Evolutionary conservation across 805 yeast species (phyloP).

Genomic region (Maudiozyma bulderi): DNA sequence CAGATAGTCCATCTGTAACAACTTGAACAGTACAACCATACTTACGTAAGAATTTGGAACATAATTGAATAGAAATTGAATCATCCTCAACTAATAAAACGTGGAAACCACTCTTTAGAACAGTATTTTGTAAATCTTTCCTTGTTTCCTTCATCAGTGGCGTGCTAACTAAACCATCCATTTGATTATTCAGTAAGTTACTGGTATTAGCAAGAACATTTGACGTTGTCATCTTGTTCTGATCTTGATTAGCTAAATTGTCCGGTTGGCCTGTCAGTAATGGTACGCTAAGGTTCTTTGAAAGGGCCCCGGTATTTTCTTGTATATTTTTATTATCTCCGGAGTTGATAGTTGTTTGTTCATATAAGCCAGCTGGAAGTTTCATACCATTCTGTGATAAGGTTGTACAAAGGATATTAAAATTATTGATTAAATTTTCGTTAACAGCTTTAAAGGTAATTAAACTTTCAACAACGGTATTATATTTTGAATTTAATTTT

Average conservation of each 20-base stretch:
- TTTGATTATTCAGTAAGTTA: constrained; percentile 3
- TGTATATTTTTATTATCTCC: neutral
- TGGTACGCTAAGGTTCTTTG: neutral
- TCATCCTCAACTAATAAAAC: constrained; percentile 76
- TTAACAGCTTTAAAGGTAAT: constrained; percentile 46
- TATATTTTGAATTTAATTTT: constrained; percentile 46
- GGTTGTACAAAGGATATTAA: constrained; percentile 41
- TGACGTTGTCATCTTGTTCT: neutral
- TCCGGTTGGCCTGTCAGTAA: neutral
- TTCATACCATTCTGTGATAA: constrained; percentile 53
- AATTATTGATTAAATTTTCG: constrained; percentile 46
- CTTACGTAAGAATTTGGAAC: constrained; percentile 71
- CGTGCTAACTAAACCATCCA: neutral
- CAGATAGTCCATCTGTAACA: constrained; percentile 85
- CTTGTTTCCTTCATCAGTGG: constrained; percentile 4
- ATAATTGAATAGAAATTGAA: constrained; percentile 70
- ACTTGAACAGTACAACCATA: constrained; percentile 91
- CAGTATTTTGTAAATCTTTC: neutral
- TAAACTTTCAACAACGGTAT: constrained; percentile 52
- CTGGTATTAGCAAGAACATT: neutral
- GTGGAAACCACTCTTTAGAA: constrained; percentile 42
- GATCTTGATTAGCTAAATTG: constrained; percentile 1
- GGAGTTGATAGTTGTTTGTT: neutral
- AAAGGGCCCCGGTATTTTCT: neutral
- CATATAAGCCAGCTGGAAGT: constrained; percentile 38